Evolutionary conservation across 305 asterid species (phyloP).

Genomic region (Solanum chacoense): DNA sequence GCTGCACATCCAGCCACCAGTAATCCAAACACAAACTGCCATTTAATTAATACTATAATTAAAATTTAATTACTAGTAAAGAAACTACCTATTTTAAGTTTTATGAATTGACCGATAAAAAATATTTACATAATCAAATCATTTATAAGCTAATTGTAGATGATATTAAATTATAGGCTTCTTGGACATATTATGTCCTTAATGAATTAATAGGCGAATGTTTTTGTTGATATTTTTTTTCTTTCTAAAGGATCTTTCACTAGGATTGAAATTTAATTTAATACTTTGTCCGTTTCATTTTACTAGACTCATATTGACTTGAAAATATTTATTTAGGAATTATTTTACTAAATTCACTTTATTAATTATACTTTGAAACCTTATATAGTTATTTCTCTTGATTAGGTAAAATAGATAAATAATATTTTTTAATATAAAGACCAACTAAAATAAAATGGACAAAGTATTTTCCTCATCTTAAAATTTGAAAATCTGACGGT

Average conservation of each 20-base stretch:
- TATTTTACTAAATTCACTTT: neutral
- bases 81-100: neutral
- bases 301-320: neutral
- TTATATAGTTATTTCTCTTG: neutral
- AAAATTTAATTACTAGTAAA: neutral
- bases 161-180: neutral
- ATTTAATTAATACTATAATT: neutral
- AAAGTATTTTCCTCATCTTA: neutral
- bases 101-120: neutral
- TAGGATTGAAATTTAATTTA: neutral
- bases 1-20: conserved; percentile 45
- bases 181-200: neutral
- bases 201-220: neutral
- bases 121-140: neutral
- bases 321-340: neutral
- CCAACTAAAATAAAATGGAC: neutral
- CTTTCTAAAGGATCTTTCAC: neutral
- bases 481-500: neutral
- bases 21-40: conserved; percentile 22
- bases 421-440: neutral
- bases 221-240: too few relatives aligned
- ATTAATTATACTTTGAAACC: too few relatives aligned
- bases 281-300: too few relatives aligned
- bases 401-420: too few relatives aligned
- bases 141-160: neutral